A percentile compares a stretch with the other conserved stretches of the same genome.
Conservation (phyloP, 305 asterid genomes). For the Solanum aculeatissimum region DNA sequence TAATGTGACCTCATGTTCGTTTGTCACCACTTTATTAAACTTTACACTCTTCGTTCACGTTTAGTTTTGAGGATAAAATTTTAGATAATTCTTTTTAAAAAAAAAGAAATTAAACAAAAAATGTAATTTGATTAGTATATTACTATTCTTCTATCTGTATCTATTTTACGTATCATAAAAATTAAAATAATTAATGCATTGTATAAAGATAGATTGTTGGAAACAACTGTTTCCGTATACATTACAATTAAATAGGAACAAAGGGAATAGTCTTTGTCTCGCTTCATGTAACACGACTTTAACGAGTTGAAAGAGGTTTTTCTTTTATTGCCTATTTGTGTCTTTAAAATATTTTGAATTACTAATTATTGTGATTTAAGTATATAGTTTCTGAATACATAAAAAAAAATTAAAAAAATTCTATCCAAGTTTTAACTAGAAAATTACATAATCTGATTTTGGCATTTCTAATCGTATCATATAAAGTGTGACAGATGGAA, state of each 20-base stretch:
- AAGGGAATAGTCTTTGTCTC: not conserved
- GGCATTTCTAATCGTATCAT: not conserved
- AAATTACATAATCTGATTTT: not conserved
- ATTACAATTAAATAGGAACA: not conserved
- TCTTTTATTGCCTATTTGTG: not conserved
- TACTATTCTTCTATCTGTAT: not conserved
- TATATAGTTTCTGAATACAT: not conserved
- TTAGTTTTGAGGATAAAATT: not conserved
- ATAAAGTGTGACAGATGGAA: not conserved
- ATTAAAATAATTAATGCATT: not conserved
- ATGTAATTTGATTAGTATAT: not conserved
- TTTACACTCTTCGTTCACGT: not conserved
- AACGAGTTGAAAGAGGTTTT: not conserved
- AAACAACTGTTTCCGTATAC: not conserved
- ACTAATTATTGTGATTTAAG: not conserved
- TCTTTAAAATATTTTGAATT: not conserved
- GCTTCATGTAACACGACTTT: not conserved
- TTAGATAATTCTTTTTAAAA: not conserved
- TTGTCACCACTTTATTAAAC: not conserved
- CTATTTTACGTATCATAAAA: not conserved
- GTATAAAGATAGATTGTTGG: not conserved
- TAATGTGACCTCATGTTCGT: not conserved
- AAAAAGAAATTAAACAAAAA: not conserved
- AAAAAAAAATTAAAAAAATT: not conserved
- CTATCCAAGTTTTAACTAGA: not conserved